Evolutionary conservation across 805 yeast species (phyloP).

Genomic region (Nakazawaea pomicola): DNA sequence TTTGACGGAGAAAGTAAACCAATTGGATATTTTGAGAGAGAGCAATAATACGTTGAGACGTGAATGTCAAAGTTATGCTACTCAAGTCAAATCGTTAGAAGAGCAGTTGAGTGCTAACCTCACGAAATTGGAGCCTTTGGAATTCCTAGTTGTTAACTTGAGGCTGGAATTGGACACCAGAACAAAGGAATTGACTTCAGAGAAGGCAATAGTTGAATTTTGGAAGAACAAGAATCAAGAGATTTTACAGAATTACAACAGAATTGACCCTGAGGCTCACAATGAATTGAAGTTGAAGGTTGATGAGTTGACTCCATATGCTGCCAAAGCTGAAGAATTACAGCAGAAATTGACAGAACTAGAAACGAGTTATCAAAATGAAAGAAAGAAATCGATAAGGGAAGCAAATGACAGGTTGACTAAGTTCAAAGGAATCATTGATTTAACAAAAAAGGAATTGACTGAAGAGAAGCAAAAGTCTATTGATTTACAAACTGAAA

Average conservation of each 20-base stretch:
- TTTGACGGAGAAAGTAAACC: conserved; percentile 49
- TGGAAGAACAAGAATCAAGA: conserved; percentile 53
- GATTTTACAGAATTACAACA: conserved; percentile 38
- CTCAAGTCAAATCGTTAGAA: conserved; percentile 35
- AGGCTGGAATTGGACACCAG: conserved; percentile 41
- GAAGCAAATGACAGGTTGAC: conserved; percentile 17
- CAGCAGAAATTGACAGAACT: conserved; percentile 18
- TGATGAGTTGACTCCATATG: conserved; percentile 17
- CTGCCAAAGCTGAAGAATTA: conserved; percentile 22
- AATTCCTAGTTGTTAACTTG: conserved; percentile 31
- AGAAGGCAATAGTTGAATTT: conserved; percentile 50
- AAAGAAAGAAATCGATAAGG: conserved; percentile 14
- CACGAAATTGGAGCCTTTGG: conserved; percentile 39
- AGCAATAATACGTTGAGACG: conserved; percentile 60
- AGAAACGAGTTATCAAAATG: conserved; percentile 11
- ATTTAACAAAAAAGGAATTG: conserved; percentile 7
- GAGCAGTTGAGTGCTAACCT: conserved; percentile 26
- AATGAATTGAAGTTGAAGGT: conserved; percentile 29
- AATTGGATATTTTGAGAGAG: conserved; percentile 60
- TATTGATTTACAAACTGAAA: conserved; percentile 14
- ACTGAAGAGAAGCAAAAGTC: conserved; percentile 8
- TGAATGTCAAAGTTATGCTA: conserved; percentile 33
- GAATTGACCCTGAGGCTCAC: conserved; percentile 42
- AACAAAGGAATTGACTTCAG: conserved; percentile 40
- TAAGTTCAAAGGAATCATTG: conserved; percentile 10